Conservation (phyloP, 169 alveolate genomes). For the Plasmodium inui region DNA sequence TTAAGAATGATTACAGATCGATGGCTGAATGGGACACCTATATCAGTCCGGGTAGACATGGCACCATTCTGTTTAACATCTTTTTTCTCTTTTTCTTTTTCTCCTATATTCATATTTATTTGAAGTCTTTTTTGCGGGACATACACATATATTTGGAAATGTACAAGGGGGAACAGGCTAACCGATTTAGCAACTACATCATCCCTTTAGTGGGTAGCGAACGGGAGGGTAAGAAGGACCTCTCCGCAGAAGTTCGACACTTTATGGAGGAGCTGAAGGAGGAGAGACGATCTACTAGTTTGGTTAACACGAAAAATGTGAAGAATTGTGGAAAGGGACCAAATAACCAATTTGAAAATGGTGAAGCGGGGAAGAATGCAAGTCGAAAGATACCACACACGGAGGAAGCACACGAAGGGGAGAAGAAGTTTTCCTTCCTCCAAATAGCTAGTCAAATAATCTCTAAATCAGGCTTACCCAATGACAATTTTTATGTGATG, state of each 20-base stretch:
- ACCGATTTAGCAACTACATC: background rate
- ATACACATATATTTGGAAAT: constrained; percentile 3
- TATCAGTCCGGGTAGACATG: constrained; percentile 67
- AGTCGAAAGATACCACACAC: background rate
- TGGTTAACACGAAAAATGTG: background rate
- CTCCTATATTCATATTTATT: constrained; percentile 44
- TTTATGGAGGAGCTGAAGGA: constrained; percentile 12
- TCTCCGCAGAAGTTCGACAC: background rate
- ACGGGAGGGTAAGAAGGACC: background rate
- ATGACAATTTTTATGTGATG: background rate
- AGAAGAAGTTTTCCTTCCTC: background rate
- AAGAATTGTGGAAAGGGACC: background rate
- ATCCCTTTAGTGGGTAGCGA: background rate
- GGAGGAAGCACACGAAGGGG: background rate
- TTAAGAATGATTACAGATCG: constrained; percentile 54
- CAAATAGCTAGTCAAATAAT: background rate
- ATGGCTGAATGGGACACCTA: constrained; percentile 69
- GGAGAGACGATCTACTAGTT: background rate
- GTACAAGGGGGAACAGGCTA: background rate
- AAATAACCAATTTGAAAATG: background rate
- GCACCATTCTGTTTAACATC: constrained; percentile 64
- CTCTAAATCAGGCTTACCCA: background rate
- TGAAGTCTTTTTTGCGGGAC: constrained; percentile 34
- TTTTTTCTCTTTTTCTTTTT: constrained; percentile 65
- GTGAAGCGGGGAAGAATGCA: background rate